Evolutionary conservation across 306 rosid species (phyloP), one percentile per base, ranked within the genome.

Genomic region (Acacia crassicarpa): DNA sequence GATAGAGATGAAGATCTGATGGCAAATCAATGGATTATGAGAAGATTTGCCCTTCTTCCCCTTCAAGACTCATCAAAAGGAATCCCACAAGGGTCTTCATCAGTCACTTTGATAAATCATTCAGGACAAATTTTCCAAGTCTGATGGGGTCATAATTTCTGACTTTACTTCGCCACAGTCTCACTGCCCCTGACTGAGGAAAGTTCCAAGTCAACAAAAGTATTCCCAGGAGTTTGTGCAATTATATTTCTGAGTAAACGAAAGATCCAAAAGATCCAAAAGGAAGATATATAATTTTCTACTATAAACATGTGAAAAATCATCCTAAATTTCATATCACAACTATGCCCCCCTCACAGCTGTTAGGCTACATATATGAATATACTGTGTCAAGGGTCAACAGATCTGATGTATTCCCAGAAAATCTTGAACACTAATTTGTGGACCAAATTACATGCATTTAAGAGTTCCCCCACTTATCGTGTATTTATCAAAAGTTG

Each of bases 341-440:
- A 68, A 67, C 23, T 40, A 46, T 65, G 20, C 69, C 30, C 63
- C 63, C 43, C 46, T 62, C 61, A 62, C 71, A 63, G 72, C 66
- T 38, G 48, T 66, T 65, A 54, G 65, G 63, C 78, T 49, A 58
- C 45, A 79, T 78, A 69, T 74, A 81, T 81, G 75, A 84, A 48
- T 81, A 59, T 82, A 78, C 78, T 32, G 46, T 58, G 75, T 77
- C 54, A 23, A 65, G 62, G 69, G 61, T 75, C 46, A 62, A 66
- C 76, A 78, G 51, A 74, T 56, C 61, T 38, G 59, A 41, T 67
- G 81, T n/a, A 77, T 73, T n/a, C 65, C 81, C 51, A 2, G 80
- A 72, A 72, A 78, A 81, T 63, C 45, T 45, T 68, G 40, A 44
- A 59, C 51, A 65, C 83, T 27, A 78, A 63, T 10, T 68, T 20